Conservation (phyloP, 2,329 filamentous ascomycete genomes). For the Monilinia polystroma region DNA sequence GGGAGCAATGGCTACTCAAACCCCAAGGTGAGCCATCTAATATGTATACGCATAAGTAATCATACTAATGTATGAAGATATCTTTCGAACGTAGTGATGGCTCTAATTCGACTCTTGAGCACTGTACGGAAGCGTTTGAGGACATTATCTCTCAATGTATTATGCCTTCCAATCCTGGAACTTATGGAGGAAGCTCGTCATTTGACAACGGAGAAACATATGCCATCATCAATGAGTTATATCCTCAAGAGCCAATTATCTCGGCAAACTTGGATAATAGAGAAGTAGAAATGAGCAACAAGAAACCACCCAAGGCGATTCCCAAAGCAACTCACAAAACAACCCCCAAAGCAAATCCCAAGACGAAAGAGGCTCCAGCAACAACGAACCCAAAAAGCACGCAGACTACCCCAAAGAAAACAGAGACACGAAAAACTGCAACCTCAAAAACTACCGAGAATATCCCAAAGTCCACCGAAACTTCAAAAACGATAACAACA, state of each 20-base stretch:
- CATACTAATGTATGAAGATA: background rate
- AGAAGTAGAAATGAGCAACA: background rate
- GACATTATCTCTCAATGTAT: background rate
- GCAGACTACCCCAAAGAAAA: background rate
- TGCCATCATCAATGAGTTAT: background rate
- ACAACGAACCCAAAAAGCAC: background rate
- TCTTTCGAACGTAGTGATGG: background rate
- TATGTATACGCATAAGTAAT: background rate
- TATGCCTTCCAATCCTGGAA: background rate
- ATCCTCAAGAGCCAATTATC: background rate
- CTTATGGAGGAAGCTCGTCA: background rate
- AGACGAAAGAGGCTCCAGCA: background rate
- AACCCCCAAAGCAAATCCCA: background rate
- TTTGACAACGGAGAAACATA: conserved; percentile 8
- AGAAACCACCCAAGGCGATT: background rate
- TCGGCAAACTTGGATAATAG: background rate
- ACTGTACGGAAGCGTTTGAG: background rate
- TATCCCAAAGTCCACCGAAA: background rate
- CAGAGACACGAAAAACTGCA: background rate
- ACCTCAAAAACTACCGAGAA: background rate
- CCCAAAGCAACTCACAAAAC: background rate
- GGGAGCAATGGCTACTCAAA: background rate
- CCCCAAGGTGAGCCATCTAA: background rate
- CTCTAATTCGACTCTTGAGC: background rate
- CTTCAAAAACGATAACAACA: background rate